Base-by-base conservation (phyloP, 2,329 filamentous ascomycete genomes). In the Arthrobotrys megalospora region DNA sequence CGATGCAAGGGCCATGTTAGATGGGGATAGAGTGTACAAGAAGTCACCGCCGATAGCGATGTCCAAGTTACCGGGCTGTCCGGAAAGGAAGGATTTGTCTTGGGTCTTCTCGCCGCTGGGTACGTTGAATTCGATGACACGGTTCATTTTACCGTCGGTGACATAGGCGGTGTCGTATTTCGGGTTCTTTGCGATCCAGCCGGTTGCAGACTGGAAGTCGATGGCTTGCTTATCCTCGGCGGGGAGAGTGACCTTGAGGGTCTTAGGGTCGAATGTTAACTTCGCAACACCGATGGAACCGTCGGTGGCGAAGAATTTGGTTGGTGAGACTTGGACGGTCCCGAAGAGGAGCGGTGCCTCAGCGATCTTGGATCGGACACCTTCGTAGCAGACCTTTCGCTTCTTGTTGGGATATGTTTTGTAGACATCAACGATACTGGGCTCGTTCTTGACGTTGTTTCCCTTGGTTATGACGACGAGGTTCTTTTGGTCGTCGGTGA, bases 381-480 rank as follows among this genome's bases (percentile, higher is more conserved):
- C 77, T 36, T 70, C n/a, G 28, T 36, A 21, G 52, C 58, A 64
- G 32, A 77, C 60, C 14, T 68, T 69, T 36, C 36, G 6, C 21
- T 71, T 70, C 8, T 43, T 47, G 11, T 62, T 48, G 0, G 50
- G 38, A 34, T 47, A 60, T 14, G 69, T 66, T 10, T 45, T 43
- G 66, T 70, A 77, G 11, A 77, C 66, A 24, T 82, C 60, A 2
- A 90, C 85, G 0, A 86, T 80, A 76, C 89, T 89, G 0, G 85
- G 82, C 0, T 87, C 87, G 81, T 89, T 89, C 3, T 83, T 83
- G 0, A 84, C 80, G 0, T 88, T 88, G 68, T 90, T 85, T 0
- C 90, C 90, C 83, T 91, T 91, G 47, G 91, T 88, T 0, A 88
- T 89, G 0, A 87, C 85, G 63, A 88, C 86, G 0, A 91, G 83